Conservation (phyloP, 768 basidiomycete genomes). For the Leccinum rimulosum region DNA sequence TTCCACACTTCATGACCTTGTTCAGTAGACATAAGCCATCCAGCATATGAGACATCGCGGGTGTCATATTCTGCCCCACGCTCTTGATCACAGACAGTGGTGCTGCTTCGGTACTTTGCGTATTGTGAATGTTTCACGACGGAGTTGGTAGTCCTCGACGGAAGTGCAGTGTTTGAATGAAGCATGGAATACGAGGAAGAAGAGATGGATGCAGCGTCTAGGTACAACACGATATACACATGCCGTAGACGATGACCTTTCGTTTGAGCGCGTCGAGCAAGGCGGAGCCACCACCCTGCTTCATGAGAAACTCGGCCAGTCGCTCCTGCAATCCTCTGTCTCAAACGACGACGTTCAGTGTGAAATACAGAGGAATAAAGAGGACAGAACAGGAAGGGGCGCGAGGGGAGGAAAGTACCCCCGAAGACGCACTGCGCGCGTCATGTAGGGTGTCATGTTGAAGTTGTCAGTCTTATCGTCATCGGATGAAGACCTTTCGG, state of each 20-base stretch:
- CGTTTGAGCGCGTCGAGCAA: slow-evolving; percentile 32
- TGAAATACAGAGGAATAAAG: too few relatives aligned
- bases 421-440: too few relatives aligned
- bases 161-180: slow-evolving; percentile 2
- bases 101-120: slow-evolving; percentile 62
- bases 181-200: not conserved
- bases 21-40: slow-evolving; percentile 60
- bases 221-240: slow-evolving; percentile 36
- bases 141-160: slow-evolving; percentile 13
- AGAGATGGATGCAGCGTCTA: not conserved
- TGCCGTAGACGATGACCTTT: slow-evolving; percentile 51
- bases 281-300: too few relatives aligned
- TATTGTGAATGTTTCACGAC: slow-evolving; percentile 66
- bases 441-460: too few relatives aligned
- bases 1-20: slow-evolving; percentile 61
- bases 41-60: slow-evolving; percentile 66
- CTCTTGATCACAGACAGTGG: slow-evolving; percentile 17
- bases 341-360: too few relatives aligned
- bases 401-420: too few relatives aligned
- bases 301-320: too few relatives aligned
- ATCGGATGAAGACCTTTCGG: too few relatives aligned
- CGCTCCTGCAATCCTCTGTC: too few relatives aligned
- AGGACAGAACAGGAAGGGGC: too few relatives aligned
- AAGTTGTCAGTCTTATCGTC: too few relatives aligned
- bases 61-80: slow-evolving; percentile 51